Conservation (phyloP, 768 basidiomycete genomes). For the Pleurotus djamor region DNA sequence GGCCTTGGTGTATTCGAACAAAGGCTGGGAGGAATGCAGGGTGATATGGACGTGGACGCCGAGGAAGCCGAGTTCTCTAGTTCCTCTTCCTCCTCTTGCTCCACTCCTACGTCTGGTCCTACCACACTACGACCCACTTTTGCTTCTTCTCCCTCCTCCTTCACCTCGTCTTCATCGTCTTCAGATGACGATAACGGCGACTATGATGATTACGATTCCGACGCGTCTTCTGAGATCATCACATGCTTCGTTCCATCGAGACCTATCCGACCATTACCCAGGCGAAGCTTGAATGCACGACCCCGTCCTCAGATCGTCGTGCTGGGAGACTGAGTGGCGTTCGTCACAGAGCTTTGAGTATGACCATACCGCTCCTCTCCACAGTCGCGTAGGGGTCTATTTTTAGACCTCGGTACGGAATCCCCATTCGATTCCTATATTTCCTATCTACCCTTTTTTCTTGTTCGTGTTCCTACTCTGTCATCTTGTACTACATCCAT, state of each 20-base stretch:
- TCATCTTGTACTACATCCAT: background rate
- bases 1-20: conserved; percentile 61
- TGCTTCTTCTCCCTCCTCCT: background rate
- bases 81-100: background rate
- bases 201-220: conserved; percentile 7
- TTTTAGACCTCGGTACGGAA: no score
- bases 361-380: no score
- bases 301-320: conserved; percentile 8
- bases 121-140: no score
- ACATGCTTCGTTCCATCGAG: conserved; percentile 6
- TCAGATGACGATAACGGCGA: background rate
- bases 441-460: background rate
- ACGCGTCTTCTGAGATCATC: conserved; percentile 8
- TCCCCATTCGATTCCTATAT: background rate
- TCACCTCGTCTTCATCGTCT: background rate
- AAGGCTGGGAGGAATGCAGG: conserved; percentile 14
- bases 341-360: no score
- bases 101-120: background rate
- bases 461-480: background rate
- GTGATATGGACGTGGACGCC: conserved; percentile 15
- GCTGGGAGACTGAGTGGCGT: background rate
- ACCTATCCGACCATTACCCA: conserved; percentile 6
- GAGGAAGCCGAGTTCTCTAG: conserved; percentile 25
- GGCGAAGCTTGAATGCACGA: conserved; percentile 1
- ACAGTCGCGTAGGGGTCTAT: no score